Conservation (phyloP, 2,329 filamentous ascomycete species). For the Grosmannia clavigera region DNA sequence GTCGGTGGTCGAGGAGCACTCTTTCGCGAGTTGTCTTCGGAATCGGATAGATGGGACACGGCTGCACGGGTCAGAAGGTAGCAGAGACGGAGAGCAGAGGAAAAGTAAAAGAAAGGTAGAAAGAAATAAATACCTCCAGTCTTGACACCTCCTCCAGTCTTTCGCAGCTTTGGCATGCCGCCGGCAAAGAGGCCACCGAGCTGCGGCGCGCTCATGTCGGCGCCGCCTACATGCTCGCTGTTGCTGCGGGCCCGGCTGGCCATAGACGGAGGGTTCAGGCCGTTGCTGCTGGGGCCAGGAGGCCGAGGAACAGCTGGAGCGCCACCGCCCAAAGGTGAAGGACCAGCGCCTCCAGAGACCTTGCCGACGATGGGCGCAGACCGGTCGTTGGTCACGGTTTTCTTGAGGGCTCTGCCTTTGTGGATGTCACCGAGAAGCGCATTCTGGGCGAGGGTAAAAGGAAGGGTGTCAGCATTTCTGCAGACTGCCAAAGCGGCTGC, state of each 20-base stretch:
- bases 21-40: conserved; percentile 46
- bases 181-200: conserved; percentile 80
- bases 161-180: conserved; percentile 90
- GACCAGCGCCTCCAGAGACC: conserved; percentile 33
- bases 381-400: conserved; percentile 82
- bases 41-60: conserved; percentile 67
- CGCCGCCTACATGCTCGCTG: conserved; percentile 54
- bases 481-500: too few relatives aligned
- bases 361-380: conserved; percentile 63
- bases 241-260: conserved; percentile 67
- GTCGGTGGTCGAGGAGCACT: conserved; percentile 42
- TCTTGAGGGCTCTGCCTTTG: conserved; percentile 71
- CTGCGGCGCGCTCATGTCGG: conserved; percentile 49
- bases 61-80: conserved; percentile 26
- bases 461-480: too few relatives aligned
- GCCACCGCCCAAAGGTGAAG: conserved; percentile 54
- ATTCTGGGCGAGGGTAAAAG: conserved; percentile 40
- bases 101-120: background rate
- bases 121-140: conserved; percentile 42
- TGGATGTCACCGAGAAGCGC: conserved; percentile 79
- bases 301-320: conserved; percentile 70
- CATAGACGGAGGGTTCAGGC: conserved; percentile 58
- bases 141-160: conserved; percentile 67
- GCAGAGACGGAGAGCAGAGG: too few relatives aligned
- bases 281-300: conserved; percentile 28